Evolutionary conservation across 2,329 filamentous ascomycete species (phyloP), one percentile per base, ranked within the genome.

Genomic region (Fusarium domesticum): DNA sequence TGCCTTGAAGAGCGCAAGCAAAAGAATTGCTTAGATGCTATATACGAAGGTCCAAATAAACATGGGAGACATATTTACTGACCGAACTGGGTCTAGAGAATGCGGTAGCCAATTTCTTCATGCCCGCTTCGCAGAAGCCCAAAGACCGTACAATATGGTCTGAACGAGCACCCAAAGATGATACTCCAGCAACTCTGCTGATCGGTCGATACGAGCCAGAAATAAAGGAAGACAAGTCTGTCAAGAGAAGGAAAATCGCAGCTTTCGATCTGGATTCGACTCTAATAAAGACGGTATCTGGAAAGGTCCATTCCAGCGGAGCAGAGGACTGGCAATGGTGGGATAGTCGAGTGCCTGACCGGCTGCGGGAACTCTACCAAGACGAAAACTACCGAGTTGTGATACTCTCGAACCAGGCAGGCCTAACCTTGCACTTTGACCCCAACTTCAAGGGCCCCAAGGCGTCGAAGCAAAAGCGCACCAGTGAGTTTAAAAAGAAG

Each of bases 291-390:
- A 86, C 89, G 0, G 76, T 81, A 4, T 95, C 90, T 0, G 90
- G 90, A 6, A 93, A 89, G 67, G 85, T 79, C 39, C 92, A 92
- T 60, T 77, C 81, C 3, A 77, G 77, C 39, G 80, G 83, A 53
- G 79, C 83, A 0, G 72, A 74, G 4, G 92, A 97, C 63, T 98
- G 93, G 93, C 89, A 88, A 65, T 98, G 93, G 93, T 97, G 90
- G 89, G 73, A 95, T 64, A 57, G 69, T 12, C 75, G 70, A 15
- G 87, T 97, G 1, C 89, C 89, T 1, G 68, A 66, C 0, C 80
- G 72, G 40, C 65, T 98, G 15, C 80, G 77, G 53, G 71, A 83
- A 47, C 72, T 97, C 2, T 78, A 89, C 59, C 52, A 68, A 10
- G 79, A 93, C 54, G 89, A 23, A 11, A 23, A 83, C 20, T 95